phyloP scores from a whole-genome alignment of 2,329 filamentous ascomycete genomes.

The Onygenales sp. region DNA sequence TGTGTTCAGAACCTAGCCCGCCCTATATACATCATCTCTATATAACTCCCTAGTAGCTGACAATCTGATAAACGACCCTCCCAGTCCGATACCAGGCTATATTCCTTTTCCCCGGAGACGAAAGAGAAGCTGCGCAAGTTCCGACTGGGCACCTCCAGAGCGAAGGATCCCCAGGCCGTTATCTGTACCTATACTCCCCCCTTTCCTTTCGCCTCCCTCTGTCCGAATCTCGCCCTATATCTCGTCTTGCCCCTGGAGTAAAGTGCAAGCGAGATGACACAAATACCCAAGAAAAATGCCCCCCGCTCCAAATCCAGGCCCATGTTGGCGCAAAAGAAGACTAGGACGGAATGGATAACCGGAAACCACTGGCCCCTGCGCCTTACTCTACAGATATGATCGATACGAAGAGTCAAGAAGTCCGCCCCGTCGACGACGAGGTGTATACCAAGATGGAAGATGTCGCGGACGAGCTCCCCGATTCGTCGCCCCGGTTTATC shows the following conservation, averaged over 20 bases:
- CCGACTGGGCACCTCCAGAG: constrained; percentile 77
- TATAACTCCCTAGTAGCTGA: not conserved
- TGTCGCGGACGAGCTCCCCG: constrained; percentile 79
- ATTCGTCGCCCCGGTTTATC: constrained; percentile 82
- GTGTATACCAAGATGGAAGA: constrained; percentile 75
- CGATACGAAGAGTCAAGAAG: constrained; percentile 82
- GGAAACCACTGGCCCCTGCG: constrained; percentile 10
- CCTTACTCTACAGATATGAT: constrained; percentile 59
- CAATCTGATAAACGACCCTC: constrained; percentile 13
- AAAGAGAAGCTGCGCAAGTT: constrained; percentile 90
- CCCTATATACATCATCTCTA: too few relatives aligned
- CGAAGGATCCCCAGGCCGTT: constrained; percentile 77
- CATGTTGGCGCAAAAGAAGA: not conserved
- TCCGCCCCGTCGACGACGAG: constrained; percentile 70
- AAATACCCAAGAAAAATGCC: not conserved
- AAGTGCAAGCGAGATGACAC: too few relatives aligned
- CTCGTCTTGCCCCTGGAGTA: too few relatives aligned
- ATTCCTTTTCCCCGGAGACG: constrained; percentile 85
- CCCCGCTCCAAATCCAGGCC: too few relatives aligned
- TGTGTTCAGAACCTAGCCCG: too few relatives aligned
- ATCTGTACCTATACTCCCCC: constrained; percentile 62
- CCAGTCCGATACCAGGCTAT: constrained; percentile 77
- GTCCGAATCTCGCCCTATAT: not conserved
- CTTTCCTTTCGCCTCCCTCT: not conserved
- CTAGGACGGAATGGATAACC: not conserved